Percentiles rank a stretch among this genome's conserved stretches.
These are phyloP conservation scores for peach (Prunus persica) DNA, from an alignment of 306 rosid genomes.

Conservation along the genomic window DNA sequence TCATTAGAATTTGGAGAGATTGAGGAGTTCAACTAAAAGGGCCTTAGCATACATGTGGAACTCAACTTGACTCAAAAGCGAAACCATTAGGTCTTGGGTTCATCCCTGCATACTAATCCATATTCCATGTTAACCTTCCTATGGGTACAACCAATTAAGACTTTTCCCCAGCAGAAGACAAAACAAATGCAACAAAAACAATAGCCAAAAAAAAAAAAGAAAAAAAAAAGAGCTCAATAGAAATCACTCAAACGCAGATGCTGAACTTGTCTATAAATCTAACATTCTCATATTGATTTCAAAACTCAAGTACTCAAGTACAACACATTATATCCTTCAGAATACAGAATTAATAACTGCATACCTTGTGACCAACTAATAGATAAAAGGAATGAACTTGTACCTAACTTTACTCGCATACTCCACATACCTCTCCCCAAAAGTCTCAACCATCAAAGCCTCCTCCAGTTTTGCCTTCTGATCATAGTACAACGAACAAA, in stretches of 20 bases:
- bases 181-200: neutral
- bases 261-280: slow-evolving; percentile 5
- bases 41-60: neutral
- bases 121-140: neutral
- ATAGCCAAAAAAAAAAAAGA: neutral
- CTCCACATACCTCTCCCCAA: slow-evolving; percentile 63
- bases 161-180: neutral
- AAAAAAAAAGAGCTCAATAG: neutral
- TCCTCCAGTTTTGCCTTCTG: slow-evolving; percentile 87
- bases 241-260: slow-evolving; percentile 4
- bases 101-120: neutral
- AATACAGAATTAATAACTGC: slow-evolving; percentile 19
- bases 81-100: neutral
- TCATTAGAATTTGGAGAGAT: neutral
- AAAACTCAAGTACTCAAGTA: slow-evolving; percentile 29
- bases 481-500: slow-evolving; percentile 69
- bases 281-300: slow-evolving; percentile 9
- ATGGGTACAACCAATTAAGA: neutral
- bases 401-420: slow-evolving; percentile 73
- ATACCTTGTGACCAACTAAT: slow-evolving; percentile 38
- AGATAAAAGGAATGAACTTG: slow-evolving; percentile 83
- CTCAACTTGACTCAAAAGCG: neutral
- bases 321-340: slow-evolving; percentile 1
- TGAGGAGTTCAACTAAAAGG: neutral
- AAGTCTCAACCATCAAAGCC: slow-evolving; percentile 86